Conservation (phyloP, 495 filamentous ascomycete genomes). For the Cenococcum geophilum region DNA sequence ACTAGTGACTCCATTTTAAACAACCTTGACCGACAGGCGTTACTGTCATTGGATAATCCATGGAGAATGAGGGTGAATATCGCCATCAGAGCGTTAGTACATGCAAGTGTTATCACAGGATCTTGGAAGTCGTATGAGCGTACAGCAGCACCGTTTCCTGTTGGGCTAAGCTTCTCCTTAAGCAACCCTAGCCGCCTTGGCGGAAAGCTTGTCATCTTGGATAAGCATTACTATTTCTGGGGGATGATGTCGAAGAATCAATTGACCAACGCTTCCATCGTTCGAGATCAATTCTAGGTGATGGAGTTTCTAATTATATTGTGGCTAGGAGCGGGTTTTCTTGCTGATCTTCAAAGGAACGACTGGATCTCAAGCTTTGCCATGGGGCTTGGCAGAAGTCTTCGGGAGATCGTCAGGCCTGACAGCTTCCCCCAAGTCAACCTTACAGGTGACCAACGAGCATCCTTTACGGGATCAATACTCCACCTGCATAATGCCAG, state of each 20-base stretch:
- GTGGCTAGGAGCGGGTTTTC: too few species aligned
- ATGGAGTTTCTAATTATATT: not conserved
- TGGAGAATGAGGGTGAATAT: not conserved
- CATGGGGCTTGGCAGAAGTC: not conserved
- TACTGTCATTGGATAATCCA: not conserved
- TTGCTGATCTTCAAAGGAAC: too few species aligned
- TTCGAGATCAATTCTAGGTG: not conserved
- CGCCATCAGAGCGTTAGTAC: not conserved
- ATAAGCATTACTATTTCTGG: not conserved
- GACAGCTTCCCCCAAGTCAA: not conserved
- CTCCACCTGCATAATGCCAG: constrained; percentile 28
- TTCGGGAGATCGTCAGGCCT: constrained; percentile 3
- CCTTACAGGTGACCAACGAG: not conserved
- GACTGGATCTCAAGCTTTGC: not conserved
- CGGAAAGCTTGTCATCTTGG: not conserved
- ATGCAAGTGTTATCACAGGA: too few species aligned
- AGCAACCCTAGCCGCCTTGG: not conserved
- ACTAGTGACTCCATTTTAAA: not conserved
- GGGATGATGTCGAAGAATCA: not conserved
- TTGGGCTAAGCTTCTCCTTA: not conserved
- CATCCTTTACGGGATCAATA: not conserved
- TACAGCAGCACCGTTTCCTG: too few species aligned
- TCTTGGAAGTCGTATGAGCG: too few species aligned
- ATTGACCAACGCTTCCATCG: not conserved
- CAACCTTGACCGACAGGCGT: constrained; percentile 2